These are phyloP conservation scores for Saturnispora sekii DNA, from an alignment of 805 yeast species.

Conservation along the genomic window DNA sequence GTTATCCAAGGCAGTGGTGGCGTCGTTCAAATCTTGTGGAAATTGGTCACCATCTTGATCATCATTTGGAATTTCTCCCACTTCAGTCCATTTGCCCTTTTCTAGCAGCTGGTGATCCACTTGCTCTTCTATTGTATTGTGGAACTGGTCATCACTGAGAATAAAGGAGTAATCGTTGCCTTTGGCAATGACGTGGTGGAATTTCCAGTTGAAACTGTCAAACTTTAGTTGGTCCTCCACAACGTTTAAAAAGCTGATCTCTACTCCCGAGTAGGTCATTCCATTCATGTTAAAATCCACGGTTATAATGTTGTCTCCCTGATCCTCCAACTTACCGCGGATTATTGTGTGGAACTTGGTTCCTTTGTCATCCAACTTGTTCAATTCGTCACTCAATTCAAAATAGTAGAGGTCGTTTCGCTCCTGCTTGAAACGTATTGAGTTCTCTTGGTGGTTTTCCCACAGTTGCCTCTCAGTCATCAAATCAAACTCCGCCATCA, in stretches of 20 bases:
- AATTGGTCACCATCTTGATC: background rate
- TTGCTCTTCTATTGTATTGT: constrained; percentile 10
- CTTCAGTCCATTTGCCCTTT: background rate
- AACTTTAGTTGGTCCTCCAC: constrained; percentile 50
- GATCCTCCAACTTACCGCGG: constrained; percentile 6
- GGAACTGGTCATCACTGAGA: constrained; percentile 19
- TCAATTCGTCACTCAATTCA: constrained; percentile 23
- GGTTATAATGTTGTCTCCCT: constrained; percentile 9
- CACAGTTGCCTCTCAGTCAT: constrained; percentile 13
- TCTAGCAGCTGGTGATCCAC: background rate
- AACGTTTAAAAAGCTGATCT: constrained; percentile 56
- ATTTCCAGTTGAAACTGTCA: constrained; percentile 69
- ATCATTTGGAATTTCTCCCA: constrained; percentile 3
- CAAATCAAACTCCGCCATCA: constrained; percentile 29
- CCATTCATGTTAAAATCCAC: constrained; percentile 51
- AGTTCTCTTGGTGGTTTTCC: constrained; percentile 14
- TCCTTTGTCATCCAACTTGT: constrained; percentile 14
- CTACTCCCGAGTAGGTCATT: constrained; percentile 55
- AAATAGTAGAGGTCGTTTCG: constrained; percentile 26
- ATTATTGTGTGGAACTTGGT: constrained; percentile 27
- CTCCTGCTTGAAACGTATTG: constrained; percentile 23
- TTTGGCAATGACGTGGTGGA: constrained; percentile 39
- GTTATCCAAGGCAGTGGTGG: constrained; percentile 11
- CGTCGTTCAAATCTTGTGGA: constrained; percentile 1
- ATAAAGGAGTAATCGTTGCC: constrained; percentile 23